These are phyloP conservation scores for cucumber (Cucumis sativus) DNA, from an alignment of 306 rosid genomes.

Conservation along the genomic window Cucumber_9930_V3 NC_026659.2:20855001-20855500, in stretches of 20 bases:
- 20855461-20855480: background rate
- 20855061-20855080: background rate
- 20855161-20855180: no score
- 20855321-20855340: no score
- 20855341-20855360: background rate
- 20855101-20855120: background rate
- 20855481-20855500: background rate
- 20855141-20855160: background rate
- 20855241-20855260: no score
- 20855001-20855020: constrained; percentile 2
- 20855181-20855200: background rate
- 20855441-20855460: background rate
- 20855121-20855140: accelerated
- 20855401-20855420: background rate
- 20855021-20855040: background rate
- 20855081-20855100: background rate
- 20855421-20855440: background rate
- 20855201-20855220: no score
- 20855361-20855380: background rate
- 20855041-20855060: background rate
- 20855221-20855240: no score
- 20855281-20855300: no score
- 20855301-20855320: no score
- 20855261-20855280: no score
- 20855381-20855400: background rate